Conservation (phyloP, 495 filamentous ascomycete genomes). For the Hypoxylon lienhwacheense region DNA sequence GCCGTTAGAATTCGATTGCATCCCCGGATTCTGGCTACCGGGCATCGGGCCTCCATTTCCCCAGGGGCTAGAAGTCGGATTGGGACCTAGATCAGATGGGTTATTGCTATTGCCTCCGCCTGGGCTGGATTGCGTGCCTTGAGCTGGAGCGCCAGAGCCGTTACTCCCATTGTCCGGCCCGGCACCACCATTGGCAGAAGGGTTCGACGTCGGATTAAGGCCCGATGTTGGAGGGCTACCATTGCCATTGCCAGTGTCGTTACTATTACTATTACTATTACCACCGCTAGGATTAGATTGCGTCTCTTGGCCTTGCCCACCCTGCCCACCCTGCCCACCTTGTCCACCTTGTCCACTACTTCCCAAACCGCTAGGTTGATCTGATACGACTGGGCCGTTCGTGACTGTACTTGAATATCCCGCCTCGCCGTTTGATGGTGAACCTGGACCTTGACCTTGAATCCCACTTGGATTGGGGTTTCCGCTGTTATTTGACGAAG, state of each 20-base stretch:
- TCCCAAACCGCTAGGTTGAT: constrained; percentile 2
- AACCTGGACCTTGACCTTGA: constrained; percentile 6
- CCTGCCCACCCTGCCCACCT: no score
- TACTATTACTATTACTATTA: no score
- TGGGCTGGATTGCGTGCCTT: constrained; percentile 1
- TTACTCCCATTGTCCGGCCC: no score
- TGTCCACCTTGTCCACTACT: no score
- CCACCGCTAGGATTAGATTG: neutral
- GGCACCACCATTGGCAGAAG: neutral
- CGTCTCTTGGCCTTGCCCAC: constrained; percentile 7
- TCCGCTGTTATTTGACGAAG: constrained; percentile 1
- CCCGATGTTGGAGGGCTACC: constrained; percentile 1
- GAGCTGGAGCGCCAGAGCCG: neutral
- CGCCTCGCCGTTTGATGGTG: constrained; percentile 1
- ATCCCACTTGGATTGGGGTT: constrained; percentile 2
- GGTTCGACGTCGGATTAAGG: constrained; percentile 7
- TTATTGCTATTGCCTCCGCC: constrained; percentile 1
- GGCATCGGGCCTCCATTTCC: neutral
- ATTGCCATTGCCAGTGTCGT: constrained; percentile 3
- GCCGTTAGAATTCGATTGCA: constrained; percentile 2
- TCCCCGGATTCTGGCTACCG: constrained; percentile 3
- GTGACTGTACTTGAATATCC: constrained; percentile 3
- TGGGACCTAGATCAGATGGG: neutral
- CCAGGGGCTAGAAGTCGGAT: constrained; percentile 11
- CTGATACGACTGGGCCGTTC: constrained; percentile 3